Base-by-base conservation (phyloP, 805 yeast species). In the Ogataea methylovora region DNA sequence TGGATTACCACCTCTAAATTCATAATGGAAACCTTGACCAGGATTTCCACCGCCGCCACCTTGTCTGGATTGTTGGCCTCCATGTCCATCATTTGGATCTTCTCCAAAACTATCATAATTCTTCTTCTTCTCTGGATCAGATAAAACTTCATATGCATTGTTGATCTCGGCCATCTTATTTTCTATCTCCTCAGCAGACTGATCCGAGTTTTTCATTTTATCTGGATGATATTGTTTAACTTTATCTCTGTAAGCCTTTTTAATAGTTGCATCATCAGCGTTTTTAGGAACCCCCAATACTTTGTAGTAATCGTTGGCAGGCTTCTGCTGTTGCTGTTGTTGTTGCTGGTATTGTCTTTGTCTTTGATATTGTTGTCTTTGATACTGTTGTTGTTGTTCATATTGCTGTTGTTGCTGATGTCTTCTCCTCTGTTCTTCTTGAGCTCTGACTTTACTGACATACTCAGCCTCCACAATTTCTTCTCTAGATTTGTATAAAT, bases 141-240 rank as follows among this genome's bases (percentile, higher is more conserved):
- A 73, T 24, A 90, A 65, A 2, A 81, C 79, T 52, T 87, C 97
- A 56, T 92, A 87, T 0, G 97, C 97, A 51, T 83, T 85, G 57
- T 90, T 92, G 42, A 90, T 84, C 36, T 81, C 88, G 31, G 94
- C 86, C 88, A 90, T 92, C 48, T 83, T 84, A 32, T 65, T 65
- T 56, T 86, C 95, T 24, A 82, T 80, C 38, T 81, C 72, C 22
- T 78, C 84, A 20, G 73, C 69, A 8, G 78, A 65, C 39, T 81
- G 54, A 25, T 79, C 84, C 24, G 76, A 79, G 9, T 43, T 50
- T 48, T 76, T 77, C 52, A 84, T 79, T 55, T 90, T 92, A 58
- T 90, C 98, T 0, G 98, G 98, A 52, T 90, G 98, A 55, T 71
- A 85, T 51, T 77, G 77, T 49, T 81, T 79, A 24, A 92, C 81